Evolutionary conservation across 208 protist genomes (phyloP).

Genomic region (Sergeia podlipaevii): DNA sequence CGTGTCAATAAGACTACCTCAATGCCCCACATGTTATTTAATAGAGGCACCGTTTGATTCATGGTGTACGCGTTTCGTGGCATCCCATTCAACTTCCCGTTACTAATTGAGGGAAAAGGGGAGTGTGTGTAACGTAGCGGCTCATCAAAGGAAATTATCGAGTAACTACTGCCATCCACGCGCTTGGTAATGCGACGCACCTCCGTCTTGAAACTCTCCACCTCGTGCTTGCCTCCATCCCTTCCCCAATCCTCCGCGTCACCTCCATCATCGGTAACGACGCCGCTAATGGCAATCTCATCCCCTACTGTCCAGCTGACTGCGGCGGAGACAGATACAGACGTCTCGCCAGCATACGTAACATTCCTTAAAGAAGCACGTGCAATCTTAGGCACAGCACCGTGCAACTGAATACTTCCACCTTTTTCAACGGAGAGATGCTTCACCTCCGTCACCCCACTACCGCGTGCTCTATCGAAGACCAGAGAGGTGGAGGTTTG

Average conservation of each 20-base stretch:
- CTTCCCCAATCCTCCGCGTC: too few species aligned
- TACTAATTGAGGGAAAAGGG: too few species aligned
- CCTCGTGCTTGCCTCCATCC: too few species aligned
- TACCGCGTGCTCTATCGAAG: too few species aligned
- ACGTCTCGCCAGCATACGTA: constrained; percentile 13
- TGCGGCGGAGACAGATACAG: constrained; percentile 19
- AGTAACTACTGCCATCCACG: constrained; percentile 9
- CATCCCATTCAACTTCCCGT: too few species aligned
- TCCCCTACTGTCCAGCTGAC: constrained; percentile 50
- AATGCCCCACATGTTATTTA: constrained; percentile 14
- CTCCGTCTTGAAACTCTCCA: too few species aligned
- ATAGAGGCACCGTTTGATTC: too few species aligned
- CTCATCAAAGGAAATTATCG: constrained; percentile 22
- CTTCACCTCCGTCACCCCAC: too few species aligned
- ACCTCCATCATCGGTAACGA: constrained; percentile 22
- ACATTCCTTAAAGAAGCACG: constrained; percentile 7
- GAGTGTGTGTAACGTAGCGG: constrained; percentile 31
- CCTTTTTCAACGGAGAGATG: constrained; percentile 24
- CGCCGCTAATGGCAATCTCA: constrained; percentile 31
- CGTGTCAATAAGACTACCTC: constrained; percentile 46
- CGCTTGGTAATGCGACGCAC: constrained; percentile 18
- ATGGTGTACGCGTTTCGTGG: too few species aligned
- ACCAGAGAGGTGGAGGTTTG: too few species aligned
- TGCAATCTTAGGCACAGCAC: neutral
- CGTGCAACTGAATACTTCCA: constrained; percentile 36